Conservation (phyloP, 2,329 filamentous ascomycete species). For the Plenodomus lindquistii region DNA sequence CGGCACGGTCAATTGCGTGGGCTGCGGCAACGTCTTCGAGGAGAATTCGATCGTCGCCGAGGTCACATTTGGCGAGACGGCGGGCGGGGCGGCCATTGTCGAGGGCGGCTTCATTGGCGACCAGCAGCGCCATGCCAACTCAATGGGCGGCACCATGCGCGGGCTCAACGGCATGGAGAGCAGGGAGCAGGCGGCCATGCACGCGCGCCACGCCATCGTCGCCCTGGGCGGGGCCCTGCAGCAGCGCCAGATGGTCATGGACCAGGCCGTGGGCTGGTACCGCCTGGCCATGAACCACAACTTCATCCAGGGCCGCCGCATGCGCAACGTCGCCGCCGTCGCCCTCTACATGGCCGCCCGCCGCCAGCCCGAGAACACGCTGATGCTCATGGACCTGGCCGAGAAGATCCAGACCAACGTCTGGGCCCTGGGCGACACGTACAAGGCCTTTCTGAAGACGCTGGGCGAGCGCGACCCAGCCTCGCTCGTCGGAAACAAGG, state of each 20-base stretch:
- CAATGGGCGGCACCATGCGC: slow-evolving; percentile 54
- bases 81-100: slow-evolving; percentile 82
- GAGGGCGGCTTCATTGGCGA: slow-evolving; percentile 87
- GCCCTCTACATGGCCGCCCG: slow-evolving; percentile 89
- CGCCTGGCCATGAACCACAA: slow-evolving; percentile 61
- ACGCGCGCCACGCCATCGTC: slow-evolving; percentile 50
- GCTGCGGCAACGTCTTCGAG: slow-evolving; percentile 81
- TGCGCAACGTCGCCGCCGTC: slow-evolving; percentile 84
- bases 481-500: slow-evolving; percentile 40
- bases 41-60: slow-evolving; percentile 91
- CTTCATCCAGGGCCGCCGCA: slow-evolving; percentile 70
- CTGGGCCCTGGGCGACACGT: slow-evolving; percentile 86
- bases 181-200: slow-evolving; percentile 66
- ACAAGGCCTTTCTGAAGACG: slow-evolving; percentile 76
- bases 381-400: slow-evolving; percentile 95
- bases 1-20: slow-evolving; percentile 60
- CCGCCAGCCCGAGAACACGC: slow-evolving; percentile 74
- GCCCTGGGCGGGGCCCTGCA: slow-evolving; percentile 45
- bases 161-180: slow-evolving; percentile 56
- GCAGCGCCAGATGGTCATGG: slow-evolving; percentile 41
- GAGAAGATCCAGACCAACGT: slow-evolving; percentile 86
- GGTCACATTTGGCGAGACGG: slow-evolving; percentile 85
- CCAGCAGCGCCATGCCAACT: slow-evolving; percentile 78
- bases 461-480: slow-evolving; percentile 65
- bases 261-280: slow-evolving; percentile 49